These are phyloP conservation scores for Picocystis sp. DNA, from an alignment of 163 green algal genomes.

Conservation along the genomic window DNA sequence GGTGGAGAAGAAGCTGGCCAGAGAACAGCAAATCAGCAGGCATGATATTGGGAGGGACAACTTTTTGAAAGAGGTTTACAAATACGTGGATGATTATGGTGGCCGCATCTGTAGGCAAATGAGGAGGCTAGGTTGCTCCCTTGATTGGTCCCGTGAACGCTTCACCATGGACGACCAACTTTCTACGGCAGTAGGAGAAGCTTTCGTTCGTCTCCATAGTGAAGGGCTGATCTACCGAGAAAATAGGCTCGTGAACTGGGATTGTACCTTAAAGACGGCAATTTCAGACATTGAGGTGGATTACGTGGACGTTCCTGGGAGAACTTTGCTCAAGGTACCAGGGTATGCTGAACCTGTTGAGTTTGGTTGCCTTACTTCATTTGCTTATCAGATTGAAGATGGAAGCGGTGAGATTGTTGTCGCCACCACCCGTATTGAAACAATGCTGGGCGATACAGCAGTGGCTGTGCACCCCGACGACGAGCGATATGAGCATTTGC, in stretches of 20 bases:
- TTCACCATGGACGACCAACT: slow-evolving; percentile 95
- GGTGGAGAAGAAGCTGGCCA: slow-evolving; percentile 87
- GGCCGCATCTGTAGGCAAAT: slow-evolving; percentile 74
- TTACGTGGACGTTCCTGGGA: slow-evolving; percentile 68
- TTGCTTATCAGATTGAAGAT: slow-evolving; percentile 82
- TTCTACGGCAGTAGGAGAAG: slow-evolving; percentile 73
- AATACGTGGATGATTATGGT: slow-evolving; percentile 72
- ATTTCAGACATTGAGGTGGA: slow-evolving; percentile 96
- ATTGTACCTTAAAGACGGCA: slow-evolving; percentile 72
- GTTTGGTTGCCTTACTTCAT: slow-evolving; percentile 85
- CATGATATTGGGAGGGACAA: slow-evolving; percentile 85
- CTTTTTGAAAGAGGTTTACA: slow-evolving; percentile 59
- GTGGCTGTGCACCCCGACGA: slow-evolving; percentile 4
- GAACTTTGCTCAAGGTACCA: slow-evolving; percentile 65
- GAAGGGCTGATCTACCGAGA: slow-evolving; percentile 85
- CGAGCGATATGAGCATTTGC: slow-evolving; percentile 49
- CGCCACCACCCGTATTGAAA: slow-evolving; percentile 88
- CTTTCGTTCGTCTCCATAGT: slow-evolving; percentile 77
- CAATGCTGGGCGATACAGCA: slow-evolving; percentile 92
- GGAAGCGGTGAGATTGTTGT: slow-evolving; percentile 77
- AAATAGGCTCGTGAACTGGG: slow-evolving; percentile 97
- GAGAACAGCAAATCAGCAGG: slow-evolving; percentile 52
- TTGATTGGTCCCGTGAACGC: slow-evolving; percentile 73
- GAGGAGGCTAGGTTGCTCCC: slow-evolving; percentile 59
- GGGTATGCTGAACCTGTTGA: slow-evolving; percentile 70